Conservation (phyloP, 441 rosid genomes). For the Pelargonium myrrhifolium region DNA sequence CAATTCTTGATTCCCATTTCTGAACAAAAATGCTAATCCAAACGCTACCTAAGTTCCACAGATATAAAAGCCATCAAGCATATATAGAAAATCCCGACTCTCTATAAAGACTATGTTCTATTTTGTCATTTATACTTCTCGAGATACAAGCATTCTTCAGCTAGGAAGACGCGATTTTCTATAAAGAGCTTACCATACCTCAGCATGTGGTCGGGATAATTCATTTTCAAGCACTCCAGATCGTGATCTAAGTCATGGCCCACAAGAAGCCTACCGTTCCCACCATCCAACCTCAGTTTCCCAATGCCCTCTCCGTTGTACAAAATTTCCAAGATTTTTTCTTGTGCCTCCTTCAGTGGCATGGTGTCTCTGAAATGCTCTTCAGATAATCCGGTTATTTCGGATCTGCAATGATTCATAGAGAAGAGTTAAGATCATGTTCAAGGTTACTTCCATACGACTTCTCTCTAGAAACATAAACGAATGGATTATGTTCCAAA, state of each 20-base stretch:
- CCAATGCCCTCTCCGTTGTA: conserved; percentile 40
- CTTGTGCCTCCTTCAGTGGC: conserved; percentile 42
- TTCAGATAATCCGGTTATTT: conserved; percentile 45
- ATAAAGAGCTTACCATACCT: conserved; percentile 32
- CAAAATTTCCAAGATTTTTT: conserved; percentile 36
- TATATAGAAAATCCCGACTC: no score
- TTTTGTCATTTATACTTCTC: no score
- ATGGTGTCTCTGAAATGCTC: conserved; percentile 32
- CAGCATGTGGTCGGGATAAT: conserved; percentile 50
- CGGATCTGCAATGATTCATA: conserved; percentile 32
- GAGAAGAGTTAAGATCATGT: not conserved
- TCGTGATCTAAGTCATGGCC: conserved; percentile 62
- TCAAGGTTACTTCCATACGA: not conserved
- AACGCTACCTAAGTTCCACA: no score
- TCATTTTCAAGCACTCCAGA: conserved; percentile 50
- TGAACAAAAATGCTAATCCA: no score
- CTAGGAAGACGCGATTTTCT: not conserved
- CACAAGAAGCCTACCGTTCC: conserved; percentile 55
- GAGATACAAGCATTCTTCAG: no score
- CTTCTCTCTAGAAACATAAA: no score
- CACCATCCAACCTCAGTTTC: conserved; percentile 30
- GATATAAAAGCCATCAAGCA: no score
- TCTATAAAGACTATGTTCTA: no score
- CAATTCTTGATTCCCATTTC: no score
- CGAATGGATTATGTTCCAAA: no score